Conservation (phyloP, 306 rosid species). For the Castanea mollissima region DNA sequence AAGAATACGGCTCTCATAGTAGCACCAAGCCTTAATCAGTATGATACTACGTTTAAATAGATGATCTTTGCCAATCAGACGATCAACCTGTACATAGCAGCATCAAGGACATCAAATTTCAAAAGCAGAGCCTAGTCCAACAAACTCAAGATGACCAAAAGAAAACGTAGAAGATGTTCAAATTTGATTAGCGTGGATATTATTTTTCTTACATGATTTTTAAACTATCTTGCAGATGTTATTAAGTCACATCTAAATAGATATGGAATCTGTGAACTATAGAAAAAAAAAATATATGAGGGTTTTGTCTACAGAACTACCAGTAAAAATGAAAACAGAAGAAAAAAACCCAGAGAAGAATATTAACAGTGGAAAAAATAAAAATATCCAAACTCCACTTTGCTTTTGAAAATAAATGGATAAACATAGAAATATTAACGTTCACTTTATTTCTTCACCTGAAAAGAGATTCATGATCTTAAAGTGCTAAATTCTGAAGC, state of each 20-base stretch:
- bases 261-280: not conserved
- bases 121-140: not conserved
- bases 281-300: not conserved
- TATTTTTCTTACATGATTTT: not conserved
- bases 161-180: not conserved
- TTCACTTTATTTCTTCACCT: not conserved
- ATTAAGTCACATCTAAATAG: not conserved
- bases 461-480: not conserved
- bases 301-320: not conserved
- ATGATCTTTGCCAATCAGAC: constrained; percentile 35
- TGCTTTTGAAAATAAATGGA: not conserved
- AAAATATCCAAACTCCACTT: not conserved
- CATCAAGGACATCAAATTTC: not conserved
- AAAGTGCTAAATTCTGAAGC: not conserved
- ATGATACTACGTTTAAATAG: constrained; percentile 55
- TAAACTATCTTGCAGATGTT: not conserved
- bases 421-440: not conserved
- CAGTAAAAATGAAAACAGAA: not conserved
- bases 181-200: not conserved
- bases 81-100: constrained; percentile 38
- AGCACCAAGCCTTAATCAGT: constrained; percentile 53
- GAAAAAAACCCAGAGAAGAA: not conserved
- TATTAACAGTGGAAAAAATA: not conserved
- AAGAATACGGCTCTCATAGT: constrained; percentile 54
- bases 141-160: not conserved